These are phyloP conservation scores for Artomyces pyxidatus DNA, from an alignment of 768 basidiomycete genomes.

Conservation along the genomic window DNA sequence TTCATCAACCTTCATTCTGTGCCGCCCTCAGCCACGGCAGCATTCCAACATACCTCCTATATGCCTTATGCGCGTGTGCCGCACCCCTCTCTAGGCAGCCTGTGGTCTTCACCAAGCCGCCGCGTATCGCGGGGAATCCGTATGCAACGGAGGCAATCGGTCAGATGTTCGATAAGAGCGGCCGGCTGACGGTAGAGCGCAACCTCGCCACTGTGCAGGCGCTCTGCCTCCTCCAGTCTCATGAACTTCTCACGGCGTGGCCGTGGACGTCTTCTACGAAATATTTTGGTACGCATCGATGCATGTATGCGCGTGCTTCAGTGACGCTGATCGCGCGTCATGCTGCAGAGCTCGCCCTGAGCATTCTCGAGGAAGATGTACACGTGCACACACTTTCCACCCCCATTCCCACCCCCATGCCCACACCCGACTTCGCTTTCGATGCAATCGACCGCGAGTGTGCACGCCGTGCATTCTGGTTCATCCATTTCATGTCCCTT, in stretches of 20 bases:
- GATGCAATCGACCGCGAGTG: constrained; percentile 67
- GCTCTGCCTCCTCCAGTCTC: constrained; percentile 61
- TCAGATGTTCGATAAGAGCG: constrained; percentile 65
- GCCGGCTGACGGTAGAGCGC: constrained; percentile 53
- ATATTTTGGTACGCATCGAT: constrained; percentile 21
- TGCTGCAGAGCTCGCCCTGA: constrained; percentile 48
- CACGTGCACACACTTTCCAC: constrained; percentile 58
- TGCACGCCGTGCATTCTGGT: constrained; percentile 76
- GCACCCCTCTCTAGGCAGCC: constrained; percentile 69
- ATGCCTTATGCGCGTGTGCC: constrained; percentile 71
- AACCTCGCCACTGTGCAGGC: constrained; percentile 69
- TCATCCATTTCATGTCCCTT: constrained; percentile 55
- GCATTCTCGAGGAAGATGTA: constrained; percentile 59
- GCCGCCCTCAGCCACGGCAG: constrained; percentile 55
- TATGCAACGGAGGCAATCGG: constrained; percentile 53
- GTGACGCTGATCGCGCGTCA: too few species aligned
- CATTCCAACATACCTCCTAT: constrained; percentile 62
- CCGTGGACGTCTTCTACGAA: constrained; percentile 15
- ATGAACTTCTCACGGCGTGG: constrained; percentile 38
- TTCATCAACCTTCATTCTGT: constrained; percentile 75
- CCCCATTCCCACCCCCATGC: constrained; percentile 49
- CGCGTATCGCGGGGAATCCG: constrained; percentile 24
- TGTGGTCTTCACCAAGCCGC: constrained; percentile 44
- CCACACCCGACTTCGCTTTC: constrained; percentile 51
- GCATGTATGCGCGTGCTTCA: too few species aligned